These are phyloP conservation scores for Aureobasidium sp. DNA, from an alignment of 2,329 filamentous ascomycete genomes.

Conservation along the genomic window DNA sequence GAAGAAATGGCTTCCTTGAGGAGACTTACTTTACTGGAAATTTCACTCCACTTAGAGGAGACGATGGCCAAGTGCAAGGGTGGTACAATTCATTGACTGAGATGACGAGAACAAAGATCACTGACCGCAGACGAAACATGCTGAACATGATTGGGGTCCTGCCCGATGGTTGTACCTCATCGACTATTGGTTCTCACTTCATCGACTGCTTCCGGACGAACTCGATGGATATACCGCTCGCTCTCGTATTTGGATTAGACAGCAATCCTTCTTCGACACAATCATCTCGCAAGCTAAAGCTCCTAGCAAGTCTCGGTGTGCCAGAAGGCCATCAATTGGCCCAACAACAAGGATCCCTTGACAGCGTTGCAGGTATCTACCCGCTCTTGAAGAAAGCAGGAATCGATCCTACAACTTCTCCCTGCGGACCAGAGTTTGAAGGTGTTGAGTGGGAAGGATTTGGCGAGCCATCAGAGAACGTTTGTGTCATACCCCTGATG, in stretches of 20 bases:
- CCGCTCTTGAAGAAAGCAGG: not conserved
- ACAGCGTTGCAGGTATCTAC: not conserved
- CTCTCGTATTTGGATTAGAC: not conserved
- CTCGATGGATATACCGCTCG: not conserved
- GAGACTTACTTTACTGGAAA: conserved; percentile 14
- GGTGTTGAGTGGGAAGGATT: conserved; percentile 18
- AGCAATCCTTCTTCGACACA: not conserved
- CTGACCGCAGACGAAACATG: conserved; percentile 12
- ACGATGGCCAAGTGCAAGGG: conserved; percentile 7
- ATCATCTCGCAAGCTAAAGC: not conserved
- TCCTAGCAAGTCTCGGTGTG: not conserved
- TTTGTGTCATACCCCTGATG: not conserved
- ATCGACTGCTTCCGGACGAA: not conserved
- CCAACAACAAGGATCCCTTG: not conserved
- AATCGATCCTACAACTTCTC: not conserved
- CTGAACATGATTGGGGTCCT: not conserved
- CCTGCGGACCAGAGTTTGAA: conserved; percentile 10
- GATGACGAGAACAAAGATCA: conserved; percentile 13
- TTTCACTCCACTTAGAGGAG: conserved; percentile 12
- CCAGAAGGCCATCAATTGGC: not conserved
- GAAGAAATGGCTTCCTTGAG: conserved; percentile 11
- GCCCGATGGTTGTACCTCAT: not conserved
- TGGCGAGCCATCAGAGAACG: conserved; percentile 14
- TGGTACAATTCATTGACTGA: conserved; percentile 15
- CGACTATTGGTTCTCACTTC: not conserved